Evolutionary conservation across 108 stramenopile species (phyloP).

Genomic region (Epithemia pelagica): DNA sequence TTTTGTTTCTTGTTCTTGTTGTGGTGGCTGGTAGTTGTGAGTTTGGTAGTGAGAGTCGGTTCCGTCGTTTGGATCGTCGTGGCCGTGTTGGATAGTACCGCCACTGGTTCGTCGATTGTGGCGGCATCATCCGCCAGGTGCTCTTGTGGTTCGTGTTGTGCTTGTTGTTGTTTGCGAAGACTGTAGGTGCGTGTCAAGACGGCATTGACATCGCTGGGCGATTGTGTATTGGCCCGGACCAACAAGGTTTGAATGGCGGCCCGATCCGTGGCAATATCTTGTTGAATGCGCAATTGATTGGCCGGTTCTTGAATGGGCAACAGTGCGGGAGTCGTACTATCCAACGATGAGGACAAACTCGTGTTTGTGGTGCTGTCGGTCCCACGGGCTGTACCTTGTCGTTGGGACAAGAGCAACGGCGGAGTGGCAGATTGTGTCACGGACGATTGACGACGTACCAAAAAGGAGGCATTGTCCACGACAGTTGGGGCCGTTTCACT

Average conservation of each 20-base stretch:
- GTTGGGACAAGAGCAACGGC: conserved; percentile 1
- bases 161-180: not conserved
- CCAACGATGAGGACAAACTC: conserved; percentile 3
- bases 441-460: conserved; percentile 1
- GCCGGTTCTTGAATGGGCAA: conserved; percentile 22
- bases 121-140: no score
- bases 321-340: not conserved
- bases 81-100: no score
- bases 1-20: not conserved
- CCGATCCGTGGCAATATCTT: conserved; percentile 22
- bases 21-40: not conserved
- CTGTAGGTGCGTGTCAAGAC: conserved; percentile 4
- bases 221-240: not conserved
- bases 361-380: not conserved
- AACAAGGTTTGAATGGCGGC: conserved; percentile 9
- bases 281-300: conserved; percentile 17
- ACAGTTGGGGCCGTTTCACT: no score
- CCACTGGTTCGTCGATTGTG: no score
- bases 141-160: not conserved
- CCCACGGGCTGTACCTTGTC: conserved; percentile 8
- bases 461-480: conserved; percentile 1
- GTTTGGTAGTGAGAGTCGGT: not conserved
- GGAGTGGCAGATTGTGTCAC: conserved; percentile 1
- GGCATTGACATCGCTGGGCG: not conserved
- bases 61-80: not conserved